Percentiles rank a stretch among this genome's conserved stretches.
Evolutionary conservation across 306 rosid species (phyloP).

Genomic region (Corylus avellana): DNA sequence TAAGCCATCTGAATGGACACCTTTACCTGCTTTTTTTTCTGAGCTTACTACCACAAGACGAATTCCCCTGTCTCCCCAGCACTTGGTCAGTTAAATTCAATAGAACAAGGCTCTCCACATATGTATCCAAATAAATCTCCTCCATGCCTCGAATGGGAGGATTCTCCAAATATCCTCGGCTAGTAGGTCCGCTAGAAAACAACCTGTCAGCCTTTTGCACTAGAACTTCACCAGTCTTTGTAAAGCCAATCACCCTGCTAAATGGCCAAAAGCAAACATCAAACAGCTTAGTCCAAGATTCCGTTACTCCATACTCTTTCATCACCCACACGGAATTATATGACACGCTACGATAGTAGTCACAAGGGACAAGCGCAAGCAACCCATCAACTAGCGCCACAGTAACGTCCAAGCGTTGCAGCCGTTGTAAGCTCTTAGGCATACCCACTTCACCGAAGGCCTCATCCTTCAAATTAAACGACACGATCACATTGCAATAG

Average conservation of each 20-base stretch:
- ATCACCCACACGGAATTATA: slow-evolving; percentile 2
- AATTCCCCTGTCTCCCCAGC: too few species aligned
- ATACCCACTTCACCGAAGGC: too few species aligned
- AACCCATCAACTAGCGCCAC: background rate
- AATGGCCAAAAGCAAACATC: background rate
- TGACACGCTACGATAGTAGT: accelerated
- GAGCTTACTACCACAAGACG: too few species aligned
- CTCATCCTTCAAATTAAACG: too few species aligned
- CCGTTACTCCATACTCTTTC: background rate
- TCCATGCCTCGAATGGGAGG: background rate
- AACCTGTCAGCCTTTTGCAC: too few species aligned
- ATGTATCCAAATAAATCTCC: background rate
- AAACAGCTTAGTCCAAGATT: background rate
- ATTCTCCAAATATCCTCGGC: background rate
- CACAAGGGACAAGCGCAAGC: slow-evolving; percentile 4
- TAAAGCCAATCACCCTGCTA: too few species aligned
- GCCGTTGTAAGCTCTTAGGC: too few species aligned
- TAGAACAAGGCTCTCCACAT: background rate
- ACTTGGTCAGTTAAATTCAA: background rate
- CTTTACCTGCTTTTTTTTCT: too few species aligned
- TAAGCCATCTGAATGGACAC: too few species aligned
- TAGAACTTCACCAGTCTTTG: too few species aligned
- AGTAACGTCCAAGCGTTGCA: background rate
- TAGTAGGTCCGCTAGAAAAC: too few species aligned
- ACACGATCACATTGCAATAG: too few species aligned